Evolutionary conservation across 73 alveolate genomes (phyloP), one percentile per base, ranked within the genome.

Genomic region (Paramecium bursaria): DNA sequence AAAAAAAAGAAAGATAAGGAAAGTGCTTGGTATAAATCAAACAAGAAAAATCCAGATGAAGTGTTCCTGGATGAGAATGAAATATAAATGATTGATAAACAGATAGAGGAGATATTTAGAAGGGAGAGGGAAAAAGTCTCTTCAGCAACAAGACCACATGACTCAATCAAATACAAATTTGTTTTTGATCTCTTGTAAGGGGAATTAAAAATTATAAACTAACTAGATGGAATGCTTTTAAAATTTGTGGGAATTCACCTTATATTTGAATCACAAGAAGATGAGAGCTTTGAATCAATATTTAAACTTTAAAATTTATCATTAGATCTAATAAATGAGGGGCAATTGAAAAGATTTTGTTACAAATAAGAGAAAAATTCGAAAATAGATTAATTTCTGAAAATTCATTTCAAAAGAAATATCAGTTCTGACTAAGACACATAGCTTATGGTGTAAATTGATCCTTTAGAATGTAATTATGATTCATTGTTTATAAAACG

Each of bases 381-480:
- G 22, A 54, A 54, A 21, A 53, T 79, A 19, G 54, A 33, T 13
- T 42, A 79, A n/a, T 79, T 79, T 19, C 35, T 79, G 39, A 53
- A 79, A 33, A 22, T 79, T 17, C 75, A 73, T 47, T 55, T 53
- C 33, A 39, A 79, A 42, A 79, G 54, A 25, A 25, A 79, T 52
- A 31, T 73, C 25, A 53, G 22, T 10, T 29, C 21, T 54, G 60
- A 79, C 30, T 67, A 53, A 46, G 89, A 79, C 54, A 82, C 85
- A 30, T 53, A 73, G 9, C 29, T 79, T 5, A 79, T 73, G 53
- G 23, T 61, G 14, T 79, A 53, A 44, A 21, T 79, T 1, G 89
- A 79, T 14, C 89, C 89, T 4, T 53, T 79, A 5, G 89, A 79
- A 79, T 79, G 89, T 27, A 39, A 23, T 49, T 79, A 79, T 33